Evolutionary conservation across 345 rosid genomes (phyloP), one percentile per base, ranked within the genome.

Genomic region (Sapria himalayana): DNA sequence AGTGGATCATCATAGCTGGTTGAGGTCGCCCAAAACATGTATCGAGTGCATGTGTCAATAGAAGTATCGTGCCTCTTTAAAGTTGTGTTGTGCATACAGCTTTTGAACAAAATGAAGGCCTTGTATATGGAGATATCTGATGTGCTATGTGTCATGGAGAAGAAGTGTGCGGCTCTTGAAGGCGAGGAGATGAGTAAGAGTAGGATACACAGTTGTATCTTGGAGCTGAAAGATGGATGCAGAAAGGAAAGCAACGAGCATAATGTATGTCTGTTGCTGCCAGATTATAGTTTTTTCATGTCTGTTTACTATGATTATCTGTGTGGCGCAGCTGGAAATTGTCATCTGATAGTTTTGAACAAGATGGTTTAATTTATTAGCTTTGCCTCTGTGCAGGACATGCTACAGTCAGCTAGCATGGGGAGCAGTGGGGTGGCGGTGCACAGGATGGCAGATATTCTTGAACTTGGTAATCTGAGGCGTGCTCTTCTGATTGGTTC

Each of bases 381-480:
- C n/a, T n/a, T n/a, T 22, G 16, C 42, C 51, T 50, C 14, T 45
- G 33, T 47, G 50, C 63, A 91, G 99, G 74, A 39, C 39, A 58
- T 67, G 41, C 66, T 91, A 29, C 71, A 71, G 38, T 69, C 66
- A 31, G 58, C 62, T 22, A n/a, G 38, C 41, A 59, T 40, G 60
- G 79, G 70, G 48, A 44, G 47, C n/a, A n/a, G n/a, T n/a, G n/a
- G n/a, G n/a, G n/a, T n/a, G n/a, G n/a, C n/a, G n/a, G n/a, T n/a
- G n/a, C n/a, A n/a, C n/a, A n/a, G n/a, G n/a, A n/a, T n/a, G n/a
- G n/a, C n/a, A n/a, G 95, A 91, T 69, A 77, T 84, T 55, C 59
- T 91, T 5, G 92, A 91, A 42, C 68, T 84, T 15, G 84, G 84
- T 58, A 62, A 66, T 3, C 15, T 75, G 54, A 76, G 82, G 44